Evolutionary conservation across 176 grass and related monocot species (phyloP), one percentile per base, ranked within the genome.

Genomic region (Ampelocalamus luodianensis): DNA sequence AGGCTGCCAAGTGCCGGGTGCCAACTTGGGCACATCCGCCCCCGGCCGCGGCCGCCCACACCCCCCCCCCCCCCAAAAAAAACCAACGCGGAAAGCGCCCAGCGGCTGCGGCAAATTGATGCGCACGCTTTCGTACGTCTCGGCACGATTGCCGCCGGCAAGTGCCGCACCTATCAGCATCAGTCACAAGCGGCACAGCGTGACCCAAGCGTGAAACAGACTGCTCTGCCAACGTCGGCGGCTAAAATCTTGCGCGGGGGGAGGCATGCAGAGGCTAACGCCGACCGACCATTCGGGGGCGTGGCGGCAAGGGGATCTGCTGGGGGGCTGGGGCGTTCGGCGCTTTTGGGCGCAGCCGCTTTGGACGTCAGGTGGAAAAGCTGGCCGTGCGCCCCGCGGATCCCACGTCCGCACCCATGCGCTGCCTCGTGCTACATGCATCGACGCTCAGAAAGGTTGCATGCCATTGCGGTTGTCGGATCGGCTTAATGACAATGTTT

Each of bases 291-390:
- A 5, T 34, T n/a, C 39, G 60, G 15, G 9, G 13, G 22, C 1
- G 55, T 46, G 18, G 24, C 11, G 29, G 58, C 75, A 44, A 34
- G 68, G n/a, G 29, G 66, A 29, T 26, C 65, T 27, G 18, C 0
- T 4, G 68, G n/a, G 48, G 39, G 8, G 10, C 3, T 10, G 66
- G 2, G 54, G 77, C 55, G 58, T 17, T 36, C 53, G 79, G 6
- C 69, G 65, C 72, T 86, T 82, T 86, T 78, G 88, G 83, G 78
- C 44, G 83, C 88, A 82, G 72, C 72, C 4, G 27, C 79, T 51
- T 46, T 29, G 88, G 78, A 24, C 58, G 76, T 39, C 74, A 58
- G 67, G 69, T 61, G 56, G 58, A 4, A 83, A 84, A 54, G 74
- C 54, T 62, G 0, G 42, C 51, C 54, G 72, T 88, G 79, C 53